These are phyloP conservation scores for Rhodotorula toruloides DNA, from an alignment of 768 basidiomycete genomes.

Conservation along the genomic window DNA sequence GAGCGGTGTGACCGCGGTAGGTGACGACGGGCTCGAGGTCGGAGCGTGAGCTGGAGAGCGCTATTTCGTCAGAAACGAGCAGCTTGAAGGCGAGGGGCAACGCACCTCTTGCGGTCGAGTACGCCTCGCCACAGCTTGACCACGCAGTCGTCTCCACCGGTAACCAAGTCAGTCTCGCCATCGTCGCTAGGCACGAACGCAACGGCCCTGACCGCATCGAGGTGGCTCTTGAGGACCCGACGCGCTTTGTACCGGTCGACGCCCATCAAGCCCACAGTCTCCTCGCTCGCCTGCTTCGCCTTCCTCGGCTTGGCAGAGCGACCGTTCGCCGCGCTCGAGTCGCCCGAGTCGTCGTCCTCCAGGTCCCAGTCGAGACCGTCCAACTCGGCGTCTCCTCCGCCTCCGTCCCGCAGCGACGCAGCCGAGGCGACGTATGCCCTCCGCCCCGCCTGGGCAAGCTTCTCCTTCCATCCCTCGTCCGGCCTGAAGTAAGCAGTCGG, in stretches of 20 bases:
- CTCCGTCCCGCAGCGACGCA: neutral
- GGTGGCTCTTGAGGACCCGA: constrained; percentile 58
- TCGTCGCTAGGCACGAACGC: constrained; percentile 65
- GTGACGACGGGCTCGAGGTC: constrained; percentile 92
- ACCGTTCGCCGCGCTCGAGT: constrained; percentile 52
- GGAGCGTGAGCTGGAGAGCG: constrained; percentile 47
- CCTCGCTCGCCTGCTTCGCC: constrained; percentile 52
- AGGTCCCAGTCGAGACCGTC: constrained; percentile 57
- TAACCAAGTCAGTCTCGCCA: constrained; percentile 64
- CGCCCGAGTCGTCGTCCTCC: constrained; percentile 41
- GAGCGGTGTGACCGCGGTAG: constrained; percentile 83
- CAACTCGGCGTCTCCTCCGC: constrained; percentile 63
- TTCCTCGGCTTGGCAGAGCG: constrained; percentile 51
- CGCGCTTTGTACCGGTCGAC: neutral
- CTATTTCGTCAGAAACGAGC: neutral
- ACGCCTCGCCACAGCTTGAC: constrained; percentile 93
- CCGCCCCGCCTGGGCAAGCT: constrained; percentile 47
- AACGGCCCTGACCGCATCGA: constrained; percentile 85
- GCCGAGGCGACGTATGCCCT: constrained; percentile 9
- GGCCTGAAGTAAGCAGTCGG: constrained; percentile 71
- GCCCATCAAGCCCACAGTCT: constrained; percentile 38
- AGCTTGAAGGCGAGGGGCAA: constrained; percentile 33
- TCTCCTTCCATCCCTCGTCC: constrained; percentile 78
- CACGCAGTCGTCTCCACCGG: constrained; percentile 89
- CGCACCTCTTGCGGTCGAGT: constrained; percentile 66